Evolutionary conservation across 768 basidiomycete genomes (phyloP).

Genomic region (Amanita fuliginea): DNA sequence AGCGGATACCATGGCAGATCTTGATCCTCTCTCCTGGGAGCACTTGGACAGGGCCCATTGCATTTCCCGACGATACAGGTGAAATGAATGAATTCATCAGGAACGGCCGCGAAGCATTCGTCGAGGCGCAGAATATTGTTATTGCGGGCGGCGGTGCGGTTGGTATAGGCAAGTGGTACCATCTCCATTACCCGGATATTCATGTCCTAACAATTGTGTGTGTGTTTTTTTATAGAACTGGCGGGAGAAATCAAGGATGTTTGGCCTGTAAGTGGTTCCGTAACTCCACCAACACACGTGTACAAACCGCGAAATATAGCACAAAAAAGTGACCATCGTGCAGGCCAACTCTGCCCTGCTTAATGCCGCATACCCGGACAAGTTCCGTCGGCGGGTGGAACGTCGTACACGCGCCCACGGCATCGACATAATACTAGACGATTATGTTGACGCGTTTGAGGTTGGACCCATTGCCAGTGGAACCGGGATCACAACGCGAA

Average conservation of each 20-base stretch:
- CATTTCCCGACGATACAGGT: slow-evolving; percentile 16
- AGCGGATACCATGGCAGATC: slow-evolving; percentile 32
- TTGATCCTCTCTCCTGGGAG: slow-evolving; percentile 46
- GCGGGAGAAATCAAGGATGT: slow-evolving; percentile 20
- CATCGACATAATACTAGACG: slow-evolving; percentile 35
- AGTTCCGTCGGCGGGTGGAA: slow-evolving; percentile 33
- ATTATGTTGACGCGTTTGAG: slow-evolving; percentile 35
- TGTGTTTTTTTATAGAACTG: slow-evolving; percentile 10
- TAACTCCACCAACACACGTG: not conserved
- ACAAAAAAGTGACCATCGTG: slow-evolving; percentile 42
- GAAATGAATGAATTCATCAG: slow-evolving; percentile 16
- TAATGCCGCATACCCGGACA: slow-evolving; percentile 37
- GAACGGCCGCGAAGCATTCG: slow-evolving; percentile 15
- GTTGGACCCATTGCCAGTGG: slow-evolving; percentile 22
- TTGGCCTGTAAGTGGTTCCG: slow-evolving; percentile 14
- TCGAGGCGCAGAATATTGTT: slow-evolving; percentile 23
- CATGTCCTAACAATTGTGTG: no score
- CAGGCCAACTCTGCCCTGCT: slow-evolving; percentile 36
- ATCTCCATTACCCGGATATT: slow-evolving; percentile 9
- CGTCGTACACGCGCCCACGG: slow-evolving; percentile 26
- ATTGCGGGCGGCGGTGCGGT: slow-evolving; percentile 32
- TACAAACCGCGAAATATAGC: slow-evolving; percentile 9
- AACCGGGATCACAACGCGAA: slow-evolving; percentile 27
- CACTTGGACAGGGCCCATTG: slow-evolving; percentile 29
- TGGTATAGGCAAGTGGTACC: slow-evolving; percentile 17